These are phyloP conservation scores for Monilinia laxa DNA, from an alignment of 2,329 filamentous ascomycete species.

Conservation along the genomic window DNA sequence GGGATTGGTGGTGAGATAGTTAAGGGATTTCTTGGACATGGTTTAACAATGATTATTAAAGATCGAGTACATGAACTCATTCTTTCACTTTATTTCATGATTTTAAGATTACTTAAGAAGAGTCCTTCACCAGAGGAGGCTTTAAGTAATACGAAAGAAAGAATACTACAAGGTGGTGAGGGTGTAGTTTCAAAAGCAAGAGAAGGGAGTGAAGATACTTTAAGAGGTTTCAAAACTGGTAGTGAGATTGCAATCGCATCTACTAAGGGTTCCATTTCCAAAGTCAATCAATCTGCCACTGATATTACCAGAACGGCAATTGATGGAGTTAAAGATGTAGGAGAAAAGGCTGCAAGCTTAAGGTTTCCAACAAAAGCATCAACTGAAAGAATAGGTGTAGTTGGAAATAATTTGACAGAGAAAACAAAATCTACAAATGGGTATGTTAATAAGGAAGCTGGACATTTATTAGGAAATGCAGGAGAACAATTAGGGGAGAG, in stretches of 20 bases:
- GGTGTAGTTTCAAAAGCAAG: constrained; percentile 28
- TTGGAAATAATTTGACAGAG: constrained; percentile 27
- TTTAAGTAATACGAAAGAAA: constrained; percentile 40
- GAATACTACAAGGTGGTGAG: constrained; percentile 25
- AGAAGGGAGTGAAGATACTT: constrained; percentile 29
- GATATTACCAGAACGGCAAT: neutral
- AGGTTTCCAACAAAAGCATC: neutral
- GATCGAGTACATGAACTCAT: constrained; percentile 71
- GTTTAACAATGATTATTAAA: constrained; percentile 84
- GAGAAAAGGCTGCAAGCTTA: neutral
- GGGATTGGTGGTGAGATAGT: constrained; percentile 74
- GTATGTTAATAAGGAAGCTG: constrained; percentile 32
- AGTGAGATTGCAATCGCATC: neutral
- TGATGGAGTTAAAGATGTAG: neutral
- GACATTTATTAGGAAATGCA: constrained; percentile 38
- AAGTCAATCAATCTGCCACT: neutral
- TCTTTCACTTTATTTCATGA: constrained; percentile 67
- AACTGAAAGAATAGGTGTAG: constrained; percentile 14
- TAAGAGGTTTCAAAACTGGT: constrained; percentile 2
- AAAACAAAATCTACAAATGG: constrained; percentile 27
- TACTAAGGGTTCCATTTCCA: neutral
- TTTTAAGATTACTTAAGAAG: constrained; percentile 50
- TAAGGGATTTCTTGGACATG: constrained; percentile 83
- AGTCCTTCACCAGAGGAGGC: constrained; percentile 47
- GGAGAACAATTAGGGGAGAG: constrained; percentile 34